Percentiles rank a stretch among this genome's conserved stretches.
Conservation (phyloP, 1,284 basidiomycete species). For the Porogramme epimiltina region DNA sequence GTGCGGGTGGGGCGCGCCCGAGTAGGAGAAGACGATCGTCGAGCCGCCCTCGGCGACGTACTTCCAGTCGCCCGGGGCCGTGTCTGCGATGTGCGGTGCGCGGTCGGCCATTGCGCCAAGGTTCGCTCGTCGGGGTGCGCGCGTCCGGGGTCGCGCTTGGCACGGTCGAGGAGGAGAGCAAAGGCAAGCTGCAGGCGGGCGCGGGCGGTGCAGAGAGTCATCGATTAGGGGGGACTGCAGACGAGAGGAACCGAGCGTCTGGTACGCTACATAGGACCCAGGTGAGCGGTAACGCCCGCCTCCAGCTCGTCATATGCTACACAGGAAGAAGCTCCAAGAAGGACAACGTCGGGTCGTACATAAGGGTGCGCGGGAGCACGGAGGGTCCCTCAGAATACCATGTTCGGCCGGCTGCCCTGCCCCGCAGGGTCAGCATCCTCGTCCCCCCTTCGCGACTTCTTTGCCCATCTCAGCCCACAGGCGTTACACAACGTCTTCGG, state of each 20-base stretch:
- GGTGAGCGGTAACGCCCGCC: too few species aligned
- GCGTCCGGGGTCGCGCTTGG: not conserved
- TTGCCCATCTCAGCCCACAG: constrained; percentile 84
- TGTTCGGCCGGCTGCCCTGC: constrained; percentile 1
- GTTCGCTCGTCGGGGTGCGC: not conserved
- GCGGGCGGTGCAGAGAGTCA: too few species aligned
- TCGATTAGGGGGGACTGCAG: too few species aligned
- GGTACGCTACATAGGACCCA: too few species aligned
- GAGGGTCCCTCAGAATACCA: constrained; percentile 6
- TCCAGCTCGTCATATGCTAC: too few species aligned
- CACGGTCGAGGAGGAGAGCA: too few species aligned
- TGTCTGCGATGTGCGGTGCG: constrained; percentile 34
- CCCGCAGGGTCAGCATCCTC: constrained; percentile 10
- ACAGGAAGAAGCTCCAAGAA: too few species aligned
- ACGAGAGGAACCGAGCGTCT: too few species aligned
- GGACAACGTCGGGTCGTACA: too few species aligned
- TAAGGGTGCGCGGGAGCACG: too few species aligned
- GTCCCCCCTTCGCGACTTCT: constrained; percentile 49
- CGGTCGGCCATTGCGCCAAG: too few species aligned
- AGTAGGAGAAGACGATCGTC: constrained; percentile 84
- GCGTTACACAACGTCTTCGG: constrained; percentile 90
- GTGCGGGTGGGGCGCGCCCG: constrained; percentile 45
- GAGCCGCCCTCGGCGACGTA: constrained; percentile 92
- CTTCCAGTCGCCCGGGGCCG: constrained; percentile 65
- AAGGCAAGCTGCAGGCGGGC: too few species aligned